Conservation (phyloP, 2,329 filamentous ascomycete genomes). For the Parascedosporium putredinis region DNA sequence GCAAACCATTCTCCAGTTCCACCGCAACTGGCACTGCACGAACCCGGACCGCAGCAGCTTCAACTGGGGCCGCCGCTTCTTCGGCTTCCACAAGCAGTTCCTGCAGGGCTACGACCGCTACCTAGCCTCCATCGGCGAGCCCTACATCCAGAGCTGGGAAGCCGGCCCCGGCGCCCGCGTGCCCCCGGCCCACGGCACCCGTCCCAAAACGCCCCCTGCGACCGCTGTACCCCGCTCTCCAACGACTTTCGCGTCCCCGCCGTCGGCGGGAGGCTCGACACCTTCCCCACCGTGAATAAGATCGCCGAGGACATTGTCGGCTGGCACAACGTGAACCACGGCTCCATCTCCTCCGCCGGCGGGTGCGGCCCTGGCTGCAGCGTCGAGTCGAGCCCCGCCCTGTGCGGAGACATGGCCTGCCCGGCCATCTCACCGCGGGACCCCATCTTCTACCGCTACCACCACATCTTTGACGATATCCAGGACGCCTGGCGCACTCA, state of each 20-base stretch:
- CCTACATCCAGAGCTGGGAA: background rate
- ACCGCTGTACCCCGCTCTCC: background rate
- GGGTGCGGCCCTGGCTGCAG: background rate
- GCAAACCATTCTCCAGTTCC: background rate
- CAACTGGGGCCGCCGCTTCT: background rate
- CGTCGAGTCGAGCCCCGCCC: background rate
- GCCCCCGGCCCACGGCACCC: background rate
- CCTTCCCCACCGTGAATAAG: background rate
- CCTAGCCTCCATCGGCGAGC: background rate
- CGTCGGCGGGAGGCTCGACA: background rate
- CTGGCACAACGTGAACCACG: background rate
- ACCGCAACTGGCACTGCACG: background rate
- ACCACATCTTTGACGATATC: background rate
- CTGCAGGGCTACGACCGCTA: background rate
- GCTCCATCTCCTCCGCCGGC: background rate
- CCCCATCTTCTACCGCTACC: background rate
- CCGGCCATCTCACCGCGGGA: background rate
- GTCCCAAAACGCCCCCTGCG: background rate
- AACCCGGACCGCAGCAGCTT: background rate
- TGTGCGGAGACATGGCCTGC: background rate
- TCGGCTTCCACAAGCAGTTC: background rate
- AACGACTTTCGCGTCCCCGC: background rate
- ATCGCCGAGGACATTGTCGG: background rate
- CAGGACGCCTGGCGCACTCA: background rate
- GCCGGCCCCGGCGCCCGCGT: background rate